Percentiles rank a stretch among this genome's conserved stretches.
Evolutionary conservation across 1,139 yeast genomes (phyloP).

Genomic region (Taphrina confusa): DNA sequence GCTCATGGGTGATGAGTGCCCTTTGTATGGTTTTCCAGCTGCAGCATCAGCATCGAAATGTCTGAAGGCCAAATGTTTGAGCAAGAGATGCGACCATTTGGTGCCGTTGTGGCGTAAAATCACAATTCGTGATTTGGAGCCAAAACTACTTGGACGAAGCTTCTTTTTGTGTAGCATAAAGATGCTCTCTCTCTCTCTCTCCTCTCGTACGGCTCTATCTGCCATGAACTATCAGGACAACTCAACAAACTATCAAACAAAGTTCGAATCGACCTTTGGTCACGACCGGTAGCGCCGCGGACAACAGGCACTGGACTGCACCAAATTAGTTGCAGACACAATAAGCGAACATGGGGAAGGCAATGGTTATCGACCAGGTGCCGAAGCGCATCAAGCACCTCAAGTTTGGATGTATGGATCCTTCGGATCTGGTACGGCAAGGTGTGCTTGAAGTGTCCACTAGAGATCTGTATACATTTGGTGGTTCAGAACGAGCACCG

Average conservation of each 20-base stretch:
- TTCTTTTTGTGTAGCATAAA: conserved; percentile 3
- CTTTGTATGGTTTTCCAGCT: too few relatives aligned
- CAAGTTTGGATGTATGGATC: conserved; percentile 87
- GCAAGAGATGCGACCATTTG: not conserved
- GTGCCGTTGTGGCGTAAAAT: conserved; percentile 5
- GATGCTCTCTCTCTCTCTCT: too few relatives aligned
- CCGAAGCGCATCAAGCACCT: conserved; percentile 59
- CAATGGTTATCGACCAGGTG: conserved; percentile 36
- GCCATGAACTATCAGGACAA: too few relatives aligned
- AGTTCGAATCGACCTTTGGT: not conserved
- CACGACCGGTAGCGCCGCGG: not conserved
- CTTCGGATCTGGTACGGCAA: conserved; percentile 87
- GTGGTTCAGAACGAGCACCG: conserved; percentile 72
- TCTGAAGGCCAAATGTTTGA: too few relatives aligned
- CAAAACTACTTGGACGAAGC: too few relatives aligned
- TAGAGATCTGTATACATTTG: conserved; percentile 86
- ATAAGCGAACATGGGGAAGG: conserved; percentile 25
- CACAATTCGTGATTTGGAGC: not conserved
- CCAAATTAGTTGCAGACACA: too few relatives aligned
- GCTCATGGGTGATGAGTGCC: too few relatives aligned
- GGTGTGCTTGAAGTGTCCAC: conserved; percentile 92
- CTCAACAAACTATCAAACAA: too few relatives aligned
- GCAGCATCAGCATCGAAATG: too few relatives aligned
- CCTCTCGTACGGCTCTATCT: too few relatives aligned
- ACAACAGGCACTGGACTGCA: too few relatives aligned